Evolutionary conservation across 2,329 filamentous ascomycete genomes (phyloP).

Genomic region (Colletotrichum neosansevieriae): DNA sequence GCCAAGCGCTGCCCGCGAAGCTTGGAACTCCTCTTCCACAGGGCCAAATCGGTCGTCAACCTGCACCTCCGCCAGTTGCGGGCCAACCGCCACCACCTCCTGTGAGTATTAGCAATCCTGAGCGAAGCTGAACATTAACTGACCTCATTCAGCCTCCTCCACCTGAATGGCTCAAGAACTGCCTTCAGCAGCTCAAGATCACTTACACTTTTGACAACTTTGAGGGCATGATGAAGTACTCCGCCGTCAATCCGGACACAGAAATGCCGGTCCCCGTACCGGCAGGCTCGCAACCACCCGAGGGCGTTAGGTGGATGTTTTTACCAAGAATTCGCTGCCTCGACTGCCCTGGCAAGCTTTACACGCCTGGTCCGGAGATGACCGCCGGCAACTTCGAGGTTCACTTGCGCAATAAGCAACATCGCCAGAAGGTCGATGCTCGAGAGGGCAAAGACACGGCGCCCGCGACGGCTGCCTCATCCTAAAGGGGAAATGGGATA

Average conservation of each 20-base stretch:
- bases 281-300: conserved; percentile 64
- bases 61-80: conserved; percentile 72
- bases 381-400: conserved; percentile 93
- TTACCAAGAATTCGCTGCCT: conserved; percentile 90
- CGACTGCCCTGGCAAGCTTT: conserved; percentile 93
- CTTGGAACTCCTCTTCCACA: conserved; percentile 52
- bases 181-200: conserved; percentile 77
- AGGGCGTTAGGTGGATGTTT: conserved; percentile 82
- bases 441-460: conserved; percentile 46
- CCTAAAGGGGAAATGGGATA: conserved; percentile 1
- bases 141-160: conserved; percentile 74
- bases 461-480: conserved; percentile 21
- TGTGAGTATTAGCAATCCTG: conserved; percentile 63
- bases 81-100: conserved; percentile 67
- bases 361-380: conserved; percentile 87
- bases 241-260: conserved; percentile 79
- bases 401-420: conserved; percentile 86
- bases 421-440: conserved; percentile 75
- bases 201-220: conserved; percentile 86
- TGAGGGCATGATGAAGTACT: conserved; percentile 92
- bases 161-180: conserved; percentile 84
- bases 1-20: conserved; percentile 40
- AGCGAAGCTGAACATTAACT: neutral
- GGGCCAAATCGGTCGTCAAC: conserved; percentile 74
- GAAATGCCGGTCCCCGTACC: conserved; percentile 70